These are phyloP conservation scores for Paraglomus occultum DNA, from an alignment of 192 early-diverging fungal species.

Conservation along the genomic window DNA sequence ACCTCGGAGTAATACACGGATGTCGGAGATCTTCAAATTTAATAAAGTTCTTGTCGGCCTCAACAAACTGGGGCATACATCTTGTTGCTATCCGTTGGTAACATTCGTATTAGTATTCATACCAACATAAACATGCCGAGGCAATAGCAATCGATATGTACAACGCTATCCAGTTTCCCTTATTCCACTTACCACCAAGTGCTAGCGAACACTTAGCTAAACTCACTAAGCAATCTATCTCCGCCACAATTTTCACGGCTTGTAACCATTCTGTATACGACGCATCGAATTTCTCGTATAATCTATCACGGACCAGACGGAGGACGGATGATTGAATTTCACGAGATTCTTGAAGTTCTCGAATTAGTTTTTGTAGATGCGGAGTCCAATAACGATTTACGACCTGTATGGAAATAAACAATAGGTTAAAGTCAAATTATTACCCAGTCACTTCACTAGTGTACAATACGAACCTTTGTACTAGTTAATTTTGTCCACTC, in stretches of 20 bases:
- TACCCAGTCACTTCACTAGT: not conserved
- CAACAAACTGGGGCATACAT: constrained; percentile 85
- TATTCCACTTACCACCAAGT: constrained; percentile 57
- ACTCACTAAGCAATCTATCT: constrained; percentile 83
- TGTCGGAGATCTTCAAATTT: constrained; percentile 92
- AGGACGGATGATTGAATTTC: constrained; percentile 78
- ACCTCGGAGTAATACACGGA: constrained; percentile 80
- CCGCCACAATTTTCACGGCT: constrained; percentile 72
- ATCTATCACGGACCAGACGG: constrained; percentile 65
- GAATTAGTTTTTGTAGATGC: constrained; percentile 60
- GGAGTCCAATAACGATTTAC: constrained; percentile 85
- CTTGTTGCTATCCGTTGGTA: constrained; percentile 53
- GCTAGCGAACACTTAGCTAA: constrained; percentile 63
- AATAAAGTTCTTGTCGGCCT: constrained; percentile 59
- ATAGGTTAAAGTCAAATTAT: not conserved
- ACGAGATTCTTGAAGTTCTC: constrained; percentile 71
- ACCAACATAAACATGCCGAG: too few species aligned
- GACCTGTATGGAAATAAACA: constrained; percentile 38
- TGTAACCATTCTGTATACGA: constrained; percentile 68
- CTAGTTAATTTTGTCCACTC: constrained; percentile 76
- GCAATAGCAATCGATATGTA: not conserved
- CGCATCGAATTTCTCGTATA: constrained; percentile 86
- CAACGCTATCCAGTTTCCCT: not conserved
- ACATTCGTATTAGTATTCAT: too few species aligned
- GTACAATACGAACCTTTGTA: constrained; percentile 64